Percentiles rank a stretch among this genome's conserved stretches.
Evolutionary conservation across 1,284 basidiomycete genomes (phyloP).

Genomic region (Malassezia sp.): DNA sequence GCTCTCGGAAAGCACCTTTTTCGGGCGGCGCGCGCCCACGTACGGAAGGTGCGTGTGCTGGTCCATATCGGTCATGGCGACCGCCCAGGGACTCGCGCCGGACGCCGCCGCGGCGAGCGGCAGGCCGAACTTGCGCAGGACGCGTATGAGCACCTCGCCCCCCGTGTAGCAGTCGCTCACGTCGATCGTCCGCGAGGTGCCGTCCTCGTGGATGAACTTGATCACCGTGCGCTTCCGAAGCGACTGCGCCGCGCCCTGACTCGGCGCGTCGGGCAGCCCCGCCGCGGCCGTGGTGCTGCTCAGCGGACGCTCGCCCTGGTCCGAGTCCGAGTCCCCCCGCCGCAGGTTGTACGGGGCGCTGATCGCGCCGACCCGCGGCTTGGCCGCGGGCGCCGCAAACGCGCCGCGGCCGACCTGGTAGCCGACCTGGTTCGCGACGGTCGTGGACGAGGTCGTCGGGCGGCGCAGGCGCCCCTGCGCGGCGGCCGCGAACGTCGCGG

Average conservation of each 20-base stretch:
- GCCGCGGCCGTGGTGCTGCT: neutral
- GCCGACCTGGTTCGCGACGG: constrained; percentile 12
- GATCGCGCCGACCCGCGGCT: constrained; percentile 4
- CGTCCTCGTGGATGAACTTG: constrained; percentile 43
- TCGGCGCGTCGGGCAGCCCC: neutral
- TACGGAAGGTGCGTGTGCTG: too few species aligned
- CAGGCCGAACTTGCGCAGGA: constrained; percentile 42
- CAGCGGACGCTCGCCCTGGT: neutral
- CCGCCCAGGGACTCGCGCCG: constrained; percentile 32
- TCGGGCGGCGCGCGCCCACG: too few species aligned
- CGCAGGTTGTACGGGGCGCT: constrained; percentile 17
- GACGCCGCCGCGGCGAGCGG: constrained; percentile 30
- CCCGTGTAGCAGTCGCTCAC: constrained; percentile 39
- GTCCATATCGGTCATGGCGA: constrained; percentile 24
- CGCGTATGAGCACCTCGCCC: constrained; percentile 37
- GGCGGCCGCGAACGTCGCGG: too few species aligned
- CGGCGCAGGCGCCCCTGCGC: constrained; percentile 1
- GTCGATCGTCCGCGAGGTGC: constrained; percentile 36
- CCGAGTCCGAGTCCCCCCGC: constrained; percentile 5
- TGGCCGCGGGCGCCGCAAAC: constrained; percentile 16
- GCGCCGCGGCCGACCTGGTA: constrained; percentile 35
- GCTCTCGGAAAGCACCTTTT: constrained; percentile 45
- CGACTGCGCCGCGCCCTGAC: neutral
- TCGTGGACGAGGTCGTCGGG: neutral
- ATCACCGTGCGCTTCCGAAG: constrained; percentile 38